Percentiles rank a stretch among this genome's conserved stretches.
phyloP scores from a whole-genome alignment of 1,284 basidiomycete species.

The Melampsora americana region DNA sequence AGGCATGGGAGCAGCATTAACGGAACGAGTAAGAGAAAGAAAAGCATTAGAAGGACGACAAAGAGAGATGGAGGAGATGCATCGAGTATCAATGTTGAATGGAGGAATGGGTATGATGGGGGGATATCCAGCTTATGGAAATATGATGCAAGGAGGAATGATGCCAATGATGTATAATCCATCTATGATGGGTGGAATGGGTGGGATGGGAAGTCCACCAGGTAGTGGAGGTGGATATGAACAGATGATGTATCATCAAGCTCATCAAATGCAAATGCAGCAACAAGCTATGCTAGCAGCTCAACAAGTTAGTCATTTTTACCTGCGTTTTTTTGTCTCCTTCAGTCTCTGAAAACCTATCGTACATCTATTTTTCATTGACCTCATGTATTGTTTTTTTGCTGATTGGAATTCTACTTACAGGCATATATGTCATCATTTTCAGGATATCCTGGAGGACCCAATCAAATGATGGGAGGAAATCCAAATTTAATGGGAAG shows the following conservation, averaged over 20 bases:
- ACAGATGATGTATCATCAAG: conserved; percentile 35
- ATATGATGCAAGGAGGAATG: not conserved
- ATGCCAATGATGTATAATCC: conserved; percentile 38
- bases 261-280: conserved; percentile 42
- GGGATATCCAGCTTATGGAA: not conserved
- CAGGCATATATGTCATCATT: not conserved
- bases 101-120: not conserved
- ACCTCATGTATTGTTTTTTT: not conserved
- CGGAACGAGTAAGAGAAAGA: conserved; percentile 89
- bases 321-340: not conserved
- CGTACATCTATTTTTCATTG: not conserved
- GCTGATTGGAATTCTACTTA: not conserved
- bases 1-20: conserved; percentile 86
- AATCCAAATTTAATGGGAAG: not conserved
- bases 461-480: not conserved
- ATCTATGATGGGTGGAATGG: conserved; percentile 8
- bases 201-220: conserved; percentile 7
- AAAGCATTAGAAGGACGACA: not conserved
- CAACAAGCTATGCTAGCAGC: conserved; percentile 41
- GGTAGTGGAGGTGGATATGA: conserved; percentile 5
- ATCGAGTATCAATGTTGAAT: conserved; percentile 22
- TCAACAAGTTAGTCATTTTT: conserved; percentile 24
- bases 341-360: not conserved
- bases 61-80: conserved; percentile 31
- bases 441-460: not conserved